These are phyloP conservation scores for Arthrobotrys megalospora DNA, from an alignment of 2,329 filamentous ascomycete species.

Conservation along the genomic window DNA sequence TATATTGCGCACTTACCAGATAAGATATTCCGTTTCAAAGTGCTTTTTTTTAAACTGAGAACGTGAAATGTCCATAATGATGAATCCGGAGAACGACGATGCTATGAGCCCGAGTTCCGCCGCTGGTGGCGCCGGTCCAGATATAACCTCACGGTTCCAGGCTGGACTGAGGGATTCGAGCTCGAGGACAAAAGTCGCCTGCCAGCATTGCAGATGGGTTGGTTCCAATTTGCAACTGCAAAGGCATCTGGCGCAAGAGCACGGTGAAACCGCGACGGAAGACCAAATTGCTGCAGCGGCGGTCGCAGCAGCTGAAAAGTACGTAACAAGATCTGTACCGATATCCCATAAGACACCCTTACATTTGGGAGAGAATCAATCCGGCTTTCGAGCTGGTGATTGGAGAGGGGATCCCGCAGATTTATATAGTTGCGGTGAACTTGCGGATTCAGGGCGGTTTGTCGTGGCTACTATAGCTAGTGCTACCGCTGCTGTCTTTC, in stretches of 20 bases:
- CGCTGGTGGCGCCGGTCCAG: background rate
- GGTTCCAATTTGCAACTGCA: conserved; percentile 32
- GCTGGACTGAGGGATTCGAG: conserved; percentile 21
- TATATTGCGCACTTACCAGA: background rate
- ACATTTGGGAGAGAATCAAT: too few relatives aligned
- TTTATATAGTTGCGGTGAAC: too few relatives aligned
- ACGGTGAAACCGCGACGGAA: background rate
- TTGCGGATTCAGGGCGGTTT: background rate
- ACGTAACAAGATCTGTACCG: conserved; percentile 12
- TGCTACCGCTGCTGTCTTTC: too few relatives aligned
- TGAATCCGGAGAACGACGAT: conserved; percentile 7
- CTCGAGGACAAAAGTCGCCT: conserved; percentile 24
- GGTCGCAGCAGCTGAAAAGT: conserved; percentile 22
- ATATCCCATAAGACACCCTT: too few relatives aligned
- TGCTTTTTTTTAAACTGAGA: background rate
- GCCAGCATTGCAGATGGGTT: conserved; percentile 29
- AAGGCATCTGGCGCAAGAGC: conserved; percentile 39
- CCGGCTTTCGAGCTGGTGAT: too few relatives aligned
- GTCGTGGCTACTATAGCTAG: too few relatives aligned
- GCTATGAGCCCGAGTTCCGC: conserved; percentile 14
- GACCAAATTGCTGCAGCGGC: conserved; percentile 5
- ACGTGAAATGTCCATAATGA: conserved; percentile 1
- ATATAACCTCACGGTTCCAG: conserved; percentile 25
- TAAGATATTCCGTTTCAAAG: conserved; percentile 7
- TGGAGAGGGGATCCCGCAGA: too few relatives aligned